Base-by-base conservation (phyloP, 352 stramenopile genomes). In the Phytopythium oedochilum region DNA sequence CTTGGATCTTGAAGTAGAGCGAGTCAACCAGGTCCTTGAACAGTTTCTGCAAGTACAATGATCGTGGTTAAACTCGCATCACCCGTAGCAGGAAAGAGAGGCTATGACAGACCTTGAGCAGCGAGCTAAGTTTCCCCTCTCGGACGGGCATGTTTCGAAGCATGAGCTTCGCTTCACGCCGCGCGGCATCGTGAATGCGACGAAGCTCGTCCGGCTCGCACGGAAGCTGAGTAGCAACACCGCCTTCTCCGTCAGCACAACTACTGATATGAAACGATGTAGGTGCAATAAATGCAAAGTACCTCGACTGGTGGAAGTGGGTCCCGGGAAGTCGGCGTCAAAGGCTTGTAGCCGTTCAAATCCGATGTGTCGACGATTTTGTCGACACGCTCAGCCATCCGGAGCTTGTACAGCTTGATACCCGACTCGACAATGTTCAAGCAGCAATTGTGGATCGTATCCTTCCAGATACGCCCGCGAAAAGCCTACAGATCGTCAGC, bases 391-490 rank as follows among this genome's bases (percentile, higher is more conserved):
- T 91, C 70, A 0, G 68, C 78, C 83, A 92, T 91, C 3, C 70
- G 66, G 18, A 80, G 66, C 47, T 91, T 92, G 68, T 92, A 92
- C 32, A 91, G 40, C 55, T 92, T 91, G 56, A 89, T 75, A 14
- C 62, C 83, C 2, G 82, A 89, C 58, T 90, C 78, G 23, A 92
- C 78, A 48, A 91, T 76, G 54, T 86, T 89, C 22, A 89, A 67
- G 42, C 83, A 92, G 56, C 83, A 92, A 34, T 90, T 88, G 57
- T 89, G 72, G 52, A 92, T 86, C 26, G 74, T 81, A 11, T 90
- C 78, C 53, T 88, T 85, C 80, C 83, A 92, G 39, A 91, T 73
- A 23, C 68, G 66, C 0, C 80, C 76, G 3, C 64, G 68, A 35
- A 92, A 92, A 18, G 69, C 80, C 82, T 92, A n/a, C n/a, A n/a